Evolutionary conservation across 805 yeast genomes (phyloP), one percentile per base, ranked within the genome.

Genomic region (Kockiozyma suomiensis): DNA sequence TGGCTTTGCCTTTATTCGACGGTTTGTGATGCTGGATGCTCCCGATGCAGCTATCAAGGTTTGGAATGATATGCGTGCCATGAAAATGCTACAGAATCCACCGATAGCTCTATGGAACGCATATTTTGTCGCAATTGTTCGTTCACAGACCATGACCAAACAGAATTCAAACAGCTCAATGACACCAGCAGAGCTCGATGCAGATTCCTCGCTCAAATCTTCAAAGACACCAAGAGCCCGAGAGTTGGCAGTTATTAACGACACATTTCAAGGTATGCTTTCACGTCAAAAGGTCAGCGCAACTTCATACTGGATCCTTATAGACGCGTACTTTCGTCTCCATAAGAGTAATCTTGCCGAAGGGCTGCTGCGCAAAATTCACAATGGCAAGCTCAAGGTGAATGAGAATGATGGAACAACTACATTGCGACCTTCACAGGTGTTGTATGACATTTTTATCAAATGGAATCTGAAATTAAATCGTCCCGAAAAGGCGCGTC

Each of bases 261-360:
- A 13, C 6, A 5, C 30, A 17, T 23, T 23, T 8, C 12, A 41
- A 32, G 33, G 17, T 17, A 32, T 47, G 28, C 40, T 32, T 7
- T 23, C 38, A 4, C 26, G 21, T 5, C 50, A 32, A 32, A 42
- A 54, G 40, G 50, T 48, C 25, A 38, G 56, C 37, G 42, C 50
- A 6, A 33, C 43, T 23, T 38, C 58, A 28, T 54, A 48, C 41
- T 38, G 55, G 56, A 54, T 58, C 25, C 50, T 54, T 19, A 10
- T 54, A 2, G 62, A 58, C 28, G 58, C 55, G 1, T 58, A 41
- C 38, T 58, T 48, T 35, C 58, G 62, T 3, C 35, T 53, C 4
- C 42, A 32, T n/a, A 38, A 17, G 26, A n/a, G 41, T n/a, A 43
- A 58, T 15, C 28, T 30, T 15, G 59, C 55, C 3, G 51, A 51